Conservation (phyloP, 495 filamentous ascomycete species). For the Viridothelium virens region DNA sequence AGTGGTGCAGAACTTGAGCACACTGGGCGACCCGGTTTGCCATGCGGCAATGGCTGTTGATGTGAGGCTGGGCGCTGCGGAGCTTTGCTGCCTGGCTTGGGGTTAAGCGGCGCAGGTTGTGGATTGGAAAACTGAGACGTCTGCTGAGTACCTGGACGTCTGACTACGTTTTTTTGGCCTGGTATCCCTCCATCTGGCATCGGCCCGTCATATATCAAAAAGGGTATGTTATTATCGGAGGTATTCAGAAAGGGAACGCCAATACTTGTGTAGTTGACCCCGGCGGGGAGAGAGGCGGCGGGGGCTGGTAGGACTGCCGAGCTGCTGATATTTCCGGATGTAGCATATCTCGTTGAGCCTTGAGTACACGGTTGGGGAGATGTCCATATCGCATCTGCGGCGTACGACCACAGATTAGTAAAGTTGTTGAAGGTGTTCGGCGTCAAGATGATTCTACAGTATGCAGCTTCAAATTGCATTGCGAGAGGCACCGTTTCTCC, state of each 20-base stretch:
- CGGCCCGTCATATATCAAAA: not conserved
- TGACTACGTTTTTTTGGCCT: not conserved
- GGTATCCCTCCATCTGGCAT: not conserved
- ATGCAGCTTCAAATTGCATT: conserved; percentile 31
- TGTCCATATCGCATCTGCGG: conserved; percentile 20
- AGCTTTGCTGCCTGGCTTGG: not conserved
- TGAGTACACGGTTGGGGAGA: not conserved
- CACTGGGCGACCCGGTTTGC: not conserved
- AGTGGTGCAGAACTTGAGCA: not conserved
- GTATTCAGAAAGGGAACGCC: conserved; percentile 6
- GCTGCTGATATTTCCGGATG: not conserved
- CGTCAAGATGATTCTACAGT: conserved; percentile 31
- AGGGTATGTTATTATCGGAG: not conserved
- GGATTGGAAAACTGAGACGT: not conserved
- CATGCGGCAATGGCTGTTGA: not conserved
- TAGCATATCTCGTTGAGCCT: conserved; percentile 1
- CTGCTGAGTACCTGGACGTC: not conserved
- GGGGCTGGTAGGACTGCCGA: not conserved
- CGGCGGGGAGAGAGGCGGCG: not conserved
- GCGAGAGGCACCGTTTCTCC: conserved; percentile 28
- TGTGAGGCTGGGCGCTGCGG: not conserved
- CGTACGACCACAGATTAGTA: conserved; percentile 29
- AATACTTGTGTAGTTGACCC: not conserved
- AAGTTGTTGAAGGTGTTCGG: conserved; percentile 29
- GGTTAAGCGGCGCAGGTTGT: not conserved